Evolutionary conservation across 176 grass and related monocot genomes (phyloP).

Genomic region (Ampelocalamus luodianensis): DNA sequence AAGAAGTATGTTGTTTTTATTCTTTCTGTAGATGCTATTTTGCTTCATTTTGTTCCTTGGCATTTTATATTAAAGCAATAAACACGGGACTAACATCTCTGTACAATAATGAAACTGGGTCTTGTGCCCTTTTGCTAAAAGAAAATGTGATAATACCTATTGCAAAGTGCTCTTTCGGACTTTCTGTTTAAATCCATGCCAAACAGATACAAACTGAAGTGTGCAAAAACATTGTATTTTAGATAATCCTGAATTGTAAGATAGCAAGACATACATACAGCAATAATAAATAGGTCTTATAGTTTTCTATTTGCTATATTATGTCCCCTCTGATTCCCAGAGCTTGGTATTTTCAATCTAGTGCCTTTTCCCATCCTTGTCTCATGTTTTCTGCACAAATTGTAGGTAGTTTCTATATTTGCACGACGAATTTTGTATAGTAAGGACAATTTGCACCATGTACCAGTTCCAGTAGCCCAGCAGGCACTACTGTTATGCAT

Average conservation of each 20-base stretch:
- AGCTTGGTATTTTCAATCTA: not conserved
- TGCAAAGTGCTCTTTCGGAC: not conserved
- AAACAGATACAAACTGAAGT: not conserved
- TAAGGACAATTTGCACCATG: not conserved
- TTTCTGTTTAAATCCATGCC: not conserved
- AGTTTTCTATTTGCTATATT: not conserved
- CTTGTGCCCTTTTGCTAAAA: not conserved
- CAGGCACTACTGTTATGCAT: not conserved
- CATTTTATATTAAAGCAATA: not conserved
- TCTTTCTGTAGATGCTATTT: constrained; percentile 15
- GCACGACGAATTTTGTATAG: not conserved
- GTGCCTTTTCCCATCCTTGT: not conserved
- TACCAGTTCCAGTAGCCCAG: not conserved
- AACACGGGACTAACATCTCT: not conserved
- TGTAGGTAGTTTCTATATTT: not conserved
- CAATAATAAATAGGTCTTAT: not conserved
- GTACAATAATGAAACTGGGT: not conserved
- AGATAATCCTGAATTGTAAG: not conserved
- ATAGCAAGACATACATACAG: not conserved
- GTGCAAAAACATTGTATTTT: not conserved
- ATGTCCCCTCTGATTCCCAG: not conserved
- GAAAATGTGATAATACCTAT: not conserved
- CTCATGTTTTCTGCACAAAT: not conserved
- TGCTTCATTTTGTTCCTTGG: not conserved
- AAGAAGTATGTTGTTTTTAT: constrained; percentile 59